Conservation (phyloP, 2,329 filamentous ascomycete species). For the Paradendryphiella salina region DNA sequence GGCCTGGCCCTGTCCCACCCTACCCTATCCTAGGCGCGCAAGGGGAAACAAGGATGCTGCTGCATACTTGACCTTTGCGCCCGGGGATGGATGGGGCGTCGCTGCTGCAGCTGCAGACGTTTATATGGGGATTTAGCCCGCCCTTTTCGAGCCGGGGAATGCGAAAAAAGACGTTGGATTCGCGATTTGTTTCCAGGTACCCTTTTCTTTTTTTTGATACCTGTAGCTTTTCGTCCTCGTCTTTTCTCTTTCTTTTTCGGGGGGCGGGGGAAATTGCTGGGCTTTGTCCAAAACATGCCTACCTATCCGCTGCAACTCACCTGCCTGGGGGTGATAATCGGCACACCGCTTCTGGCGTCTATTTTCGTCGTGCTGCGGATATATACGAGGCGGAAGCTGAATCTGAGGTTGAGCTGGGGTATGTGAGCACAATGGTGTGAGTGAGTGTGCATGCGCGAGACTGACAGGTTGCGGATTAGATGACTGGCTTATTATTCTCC, state of each 20-base stretch:
- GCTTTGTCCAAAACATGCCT: constrained; percentile 40
- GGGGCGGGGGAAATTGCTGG: constrained; percentile 12
- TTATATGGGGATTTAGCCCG: constrained; percentile 35
- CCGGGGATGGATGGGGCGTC: too few relatives aligned
- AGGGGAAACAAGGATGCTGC: constrained; percentile 16
- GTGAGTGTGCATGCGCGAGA: constrained; percentile 1
- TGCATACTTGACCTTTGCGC: too few relatives aligned
- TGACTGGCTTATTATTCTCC: constrained; percentile 47
- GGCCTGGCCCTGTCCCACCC: constrained; percentile 8
- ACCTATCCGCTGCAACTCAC: constrained; percentile 46
- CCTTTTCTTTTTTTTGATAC: too few relatives aligned
- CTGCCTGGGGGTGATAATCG: constrained; percentile 45
- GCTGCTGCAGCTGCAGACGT: constrained; percentile 7
- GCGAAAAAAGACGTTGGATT: constrained; percentile 35
- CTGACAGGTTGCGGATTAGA: constrained; percentile 32
- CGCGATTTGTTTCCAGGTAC: constrained; percentile 30
- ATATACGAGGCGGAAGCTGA: constrained; percentile 46
- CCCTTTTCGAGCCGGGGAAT: constrained; percentile 21
- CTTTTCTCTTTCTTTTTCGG: too few relatives aligned
- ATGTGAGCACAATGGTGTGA: constrained; percentile 20
- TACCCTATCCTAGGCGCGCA: constrained; percentile 17
- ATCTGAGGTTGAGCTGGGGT: constrained; percentile 44
- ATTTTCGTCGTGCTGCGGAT: constrained; percentile 44
- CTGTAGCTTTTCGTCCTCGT: too few relatives aligned
- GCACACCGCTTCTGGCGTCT: constrained; percentile 39